Base-by-base conservation (phyloP, 768 basidiomycete species). In the Suillus tomentosus region DNA sequence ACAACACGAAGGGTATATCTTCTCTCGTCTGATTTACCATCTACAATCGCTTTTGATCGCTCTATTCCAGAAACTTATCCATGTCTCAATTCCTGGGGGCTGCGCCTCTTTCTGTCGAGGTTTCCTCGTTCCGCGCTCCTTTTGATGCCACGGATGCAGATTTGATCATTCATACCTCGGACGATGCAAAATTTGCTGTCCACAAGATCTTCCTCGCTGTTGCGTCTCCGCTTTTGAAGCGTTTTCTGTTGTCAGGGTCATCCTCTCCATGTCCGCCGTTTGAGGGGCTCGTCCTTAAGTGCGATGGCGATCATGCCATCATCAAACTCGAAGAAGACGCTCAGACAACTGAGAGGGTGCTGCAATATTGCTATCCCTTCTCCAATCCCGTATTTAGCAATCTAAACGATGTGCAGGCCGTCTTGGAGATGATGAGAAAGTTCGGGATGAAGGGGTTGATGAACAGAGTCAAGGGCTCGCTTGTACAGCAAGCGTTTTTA, bases 171-270 rank as follows among this genome's bases (percentile, higher is more conserved):
- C 77, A 77, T 43, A 78, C 81, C 9, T 68, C 73, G 2, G 82
- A 85, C 62, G 77, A 75, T 10, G 75, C 78, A 3, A 67, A 75
- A 10, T 85, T 85, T 67, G 79, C 77, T 40, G 73, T 85, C 42
- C 78, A 81, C 68, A 79, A 76, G 53, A 64, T 79, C 51, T 76
- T 81, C 42, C 67, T 86, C 43, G 74, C 76, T 42, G 78, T 72
- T 63, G 78, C 80, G 5, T 84, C 81, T 14, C 68, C 79, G 2
- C 72, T 84, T 19, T 77, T 84, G 59, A 75, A 75, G 60, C 74
- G 75, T 37, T 70, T 63, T 54, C 66, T 75, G n/a, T 47, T 60
- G 5, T 40, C 71, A 24, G 74, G 72, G 27, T 68, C 72, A 0
- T 61, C 75, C 22, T 77, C 74, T 3, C 75, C 75, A 5, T 65